Evolutionary conservation across 106 monocot species (phyloP), one percentile per base, ranked within the genome.

Genomic region (Acorus calamus): DNA sequence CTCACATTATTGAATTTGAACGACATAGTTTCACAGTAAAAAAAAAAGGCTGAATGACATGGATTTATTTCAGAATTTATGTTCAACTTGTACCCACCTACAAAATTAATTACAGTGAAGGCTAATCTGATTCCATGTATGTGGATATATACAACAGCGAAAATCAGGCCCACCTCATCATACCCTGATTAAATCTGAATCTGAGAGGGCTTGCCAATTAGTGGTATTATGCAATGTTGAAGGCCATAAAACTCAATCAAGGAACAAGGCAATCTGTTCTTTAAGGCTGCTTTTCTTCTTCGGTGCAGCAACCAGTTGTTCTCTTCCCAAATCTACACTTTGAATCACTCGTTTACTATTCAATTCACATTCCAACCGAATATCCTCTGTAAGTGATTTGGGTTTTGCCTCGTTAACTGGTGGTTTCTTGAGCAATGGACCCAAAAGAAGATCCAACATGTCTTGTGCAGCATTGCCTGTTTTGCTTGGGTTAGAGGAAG

Each of bases 221-320:
- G 28, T 28, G 28, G 28, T 28, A 28, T 28, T 28, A 28, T 28
- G 28, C 28, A 28, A 28, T 28, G 28, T 28, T 28, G 28, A 28
- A 28, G 28, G 28, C 28, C 28, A 28, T 28, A 28, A 2, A 52
- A 51, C 7, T 61, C 72, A 73, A 44, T 66, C 65, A 45, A 82
- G 69, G 58, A 82, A 68, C 65, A 80, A 55, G 28, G 80, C 53
- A 53, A 86, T 76, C 70, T 82, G 72, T 50, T 82, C 82, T 61
- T 79, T 86, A 72, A 86, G 82, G 64, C 86, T 86, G 64, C 71
- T 83, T 59, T 83, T 90, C 80, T 76, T 86, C 8, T n/a, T 71
- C 57, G 74, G 6, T 9, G 66, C 56, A 52, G 41, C 71, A 28
- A 28, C 28, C 28, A 28, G 28, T 28, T 28, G 28, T 42, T 67